Evolutionary conservation across 2,329 filamentous ascomycete genomes (phyloP).

Genomic region (Cladosporium velox): DNA sequence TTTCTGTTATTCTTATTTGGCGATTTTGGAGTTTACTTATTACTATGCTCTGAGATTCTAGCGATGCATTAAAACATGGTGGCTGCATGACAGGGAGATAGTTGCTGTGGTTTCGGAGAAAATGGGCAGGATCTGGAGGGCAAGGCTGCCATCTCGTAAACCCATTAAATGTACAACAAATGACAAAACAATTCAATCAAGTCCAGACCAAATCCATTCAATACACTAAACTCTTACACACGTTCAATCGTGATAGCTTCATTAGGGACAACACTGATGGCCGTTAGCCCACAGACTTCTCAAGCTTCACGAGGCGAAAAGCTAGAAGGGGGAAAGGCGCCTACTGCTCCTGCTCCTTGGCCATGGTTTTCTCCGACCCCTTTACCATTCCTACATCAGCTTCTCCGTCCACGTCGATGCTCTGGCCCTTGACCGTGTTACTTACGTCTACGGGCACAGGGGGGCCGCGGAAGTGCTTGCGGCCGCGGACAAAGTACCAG

Average conservation of each 20-base stretch:
- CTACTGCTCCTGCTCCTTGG: slow-evolving; percentile 5
- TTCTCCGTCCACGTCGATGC: slow-evolving; percentile 3
- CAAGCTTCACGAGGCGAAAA: background rate
- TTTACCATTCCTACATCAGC: slow-evolving; percentile 8
- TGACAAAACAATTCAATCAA: background rate
- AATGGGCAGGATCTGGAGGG: background rate
- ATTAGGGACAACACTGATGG: background rate
- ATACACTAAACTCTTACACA: background rate
- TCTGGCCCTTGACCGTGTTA: slow-evolving; percentile 13
- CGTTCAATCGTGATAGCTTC: background rate
- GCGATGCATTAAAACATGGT: background rate
- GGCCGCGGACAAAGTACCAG: slow-evolving; percentile 39
- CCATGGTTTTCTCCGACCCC: slow-evolving; percentile 11
- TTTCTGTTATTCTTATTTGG: background rate
- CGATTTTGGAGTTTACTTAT: background rate
- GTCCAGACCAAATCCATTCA: background rate
- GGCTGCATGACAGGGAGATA: background rate
- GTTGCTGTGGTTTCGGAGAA: background rate
- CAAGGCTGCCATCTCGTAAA: background rate
- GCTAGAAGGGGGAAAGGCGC: background rate
- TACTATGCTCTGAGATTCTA: background rate
- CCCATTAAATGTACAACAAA: background rate
- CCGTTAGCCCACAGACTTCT: background rate
- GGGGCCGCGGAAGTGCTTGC: slow-evolving; percentile 40
- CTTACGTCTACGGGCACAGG: slow-evolving; percentile 34